A percentile compares a stretch with the other conserved stretches of the same genome.
Conservation (phyloP, 345 rosid genomes). For the Populus tremula region DNA sequence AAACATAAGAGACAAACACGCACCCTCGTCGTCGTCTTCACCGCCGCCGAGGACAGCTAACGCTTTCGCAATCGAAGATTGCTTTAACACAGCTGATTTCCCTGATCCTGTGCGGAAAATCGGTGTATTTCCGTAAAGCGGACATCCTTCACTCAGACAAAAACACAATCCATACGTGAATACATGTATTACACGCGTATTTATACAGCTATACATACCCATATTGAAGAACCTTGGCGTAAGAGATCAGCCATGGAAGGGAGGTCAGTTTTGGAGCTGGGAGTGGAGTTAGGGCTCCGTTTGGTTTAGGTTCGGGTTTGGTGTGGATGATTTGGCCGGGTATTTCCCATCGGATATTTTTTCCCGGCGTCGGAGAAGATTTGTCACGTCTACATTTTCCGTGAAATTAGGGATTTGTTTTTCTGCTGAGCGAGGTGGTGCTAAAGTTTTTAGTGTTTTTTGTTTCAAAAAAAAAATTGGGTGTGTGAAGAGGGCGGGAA, state of each 20-base stretch:
- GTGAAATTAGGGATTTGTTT: background rate
- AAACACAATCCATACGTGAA: background rate
- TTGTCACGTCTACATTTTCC: slow-evolving; percentile 72
- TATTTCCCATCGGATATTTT: slow-evolving; percentile 56
- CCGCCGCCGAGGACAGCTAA: slow-evolving; percentile 45
- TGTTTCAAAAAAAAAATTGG: background rate
- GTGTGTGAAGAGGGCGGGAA: background rate
- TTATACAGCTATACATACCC: background rate
- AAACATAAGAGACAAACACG: background rate
- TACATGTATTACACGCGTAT: too few relatives aligned
- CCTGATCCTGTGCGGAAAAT: slow-evolving; percentile 66
- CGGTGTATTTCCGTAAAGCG: slow-evolving; percentile 38
- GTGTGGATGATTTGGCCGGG: slow-evolving; percentile 33
- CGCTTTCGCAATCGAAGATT: slow-evolving; percentile 66
- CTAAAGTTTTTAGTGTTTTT: background rate
- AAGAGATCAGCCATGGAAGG: slow-evolving; percentile 71
- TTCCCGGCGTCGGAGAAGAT: slow-evolving; percentile 49
- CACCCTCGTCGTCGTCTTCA: slow-evolving; percentile 39
- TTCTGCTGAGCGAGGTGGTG: background rate
- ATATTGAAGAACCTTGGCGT: slow-evolving; percentile 43
- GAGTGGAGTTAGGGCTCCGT: slow-evolving; percentile 20
- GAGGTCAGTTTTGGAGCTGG: slow-evolving; percentile 28
- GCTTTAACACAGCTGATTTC: slow-evolving; percentile 51
- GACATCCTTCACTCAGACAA: slow-evolving; percentile 27
- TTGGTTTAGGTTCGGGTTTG: slow-evolving; percentile 13